Percentiles rank a stretch among this genome's conserved stretches.
Evolutionary conservation across 768 basidiomycete species (phyloP).

Genomic region (Suillus subluteus): DNA sequence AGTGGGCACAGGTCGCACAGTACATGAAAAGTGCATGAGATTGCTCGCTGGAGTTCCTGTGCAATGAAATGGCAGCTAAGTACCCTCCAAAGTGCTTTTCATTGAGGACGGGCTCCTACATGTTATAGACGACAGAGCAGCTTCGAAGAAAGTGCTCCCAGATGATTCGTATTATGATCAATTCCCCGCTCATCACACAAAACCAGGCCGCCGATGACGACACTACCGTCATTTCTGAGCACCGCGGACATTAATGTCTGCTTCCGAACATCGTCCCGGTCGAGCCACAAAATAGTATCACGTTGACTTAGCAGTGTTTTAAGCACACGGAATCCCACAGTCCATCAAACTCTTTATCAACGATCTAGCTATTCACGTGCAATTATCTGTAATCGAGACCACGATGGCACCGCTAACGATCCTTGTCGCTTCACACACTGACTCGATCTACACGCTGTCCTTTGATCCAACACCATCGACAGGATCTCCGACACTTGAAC

Average conservation of each 20-base stretch:
- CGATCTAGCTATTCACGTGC: not conserved
- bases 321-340: slow-evolving; percentile 1
- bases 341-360: not conserved
- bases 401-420: slow-evolving; percentile 41
- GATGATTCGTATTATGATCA: not conserved
- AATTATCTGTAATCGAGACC: not conserved
- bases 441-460: slow-evolving; percentile 60
- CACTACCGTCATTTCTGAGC: not conserved
- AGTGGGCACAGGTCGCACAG: not conserved
- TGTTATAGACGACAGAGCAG: not conserved
- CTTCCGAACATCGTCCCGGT: not conserved
- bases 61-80: not conserved
- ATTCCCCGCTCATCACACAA: not conserved
- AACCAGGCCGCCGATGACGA: not conserved
- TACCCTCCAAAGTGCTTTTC: not conserved
- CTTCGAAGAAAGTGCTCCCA: not conserved
- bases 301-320: not conserved
- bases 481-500: slow-evolving; percentile 56
- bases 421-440: slow-evolving; percentile 67
- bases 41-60: not conserved
- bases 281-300: not conserved
- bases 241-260: not conserved
- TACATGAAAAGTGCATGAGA: not conserved
- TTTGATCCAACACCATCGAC: slow-evolving; percentile 64
- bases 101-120: not conserved